Evolutionary conservation across 2,329 filamentous ascomycete genomes (phyloP), one percentile per base, ranked within the genome.

Genomic region (Fusarium sp.): DNA sequence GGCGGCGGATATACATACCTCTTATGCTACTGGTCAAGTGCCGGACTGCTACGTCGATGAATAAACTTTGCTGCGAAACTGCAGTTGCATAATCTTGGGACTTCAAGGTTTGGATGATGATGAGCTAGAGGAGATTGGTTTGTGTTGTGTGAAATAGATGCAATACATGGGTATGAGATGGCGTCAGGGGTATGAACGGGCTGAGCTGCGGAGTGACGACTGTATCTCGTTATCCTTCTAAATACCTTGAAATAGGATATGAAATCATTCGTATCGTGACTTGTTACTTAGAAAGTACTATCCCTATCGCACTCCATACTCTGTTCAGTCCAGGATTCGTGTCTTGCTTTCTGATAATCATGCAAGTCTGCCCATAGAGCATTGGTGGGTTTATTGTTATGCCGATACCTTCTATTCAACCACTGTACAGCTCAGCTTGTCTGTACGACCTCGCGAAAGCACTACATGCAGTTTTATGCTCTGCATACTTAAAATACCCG

Each of bases 171-270:
- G 20, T 41, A 65, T 43, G 52, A n/a, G 47, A 33, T 48, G 24
- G 60, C 40, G 44, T 49, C 62, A 65, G 47, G 62, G 62, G 45
- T 60, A 22, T 22, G 40, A 45, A 65, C 62, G 47, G 41, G 53
- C 26, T 62, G 33, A 50, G 20, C 20, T 39, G 17, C 4, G n/a
- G 20, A 49, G 60, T 35, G 32, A 22, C 14, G 35, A 41, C n/a
- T 26, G 15, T 43, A 10, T n/a, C 32, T 33, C 8, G 5, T 40
- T n/a, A 19, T 15, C 40, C n/a, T 11, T 32, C 3, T 30, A 33
- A 37, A 43, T 32, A 26, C 32, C 28, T 59, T 49, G 28, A 43
- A 33, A 43, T n/a, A 33, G 19, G 20, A 24, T 20, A 35, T 15
- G 15, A 13, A 24, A 41, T 19, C 2, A n/a, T 4, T 28, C 6